These are phyloP conservation scores for Alternaria sp. DNA, from an alignment of 2,329 filamentous ascomycete genomes.

Conservation along the genomic window DNA sequence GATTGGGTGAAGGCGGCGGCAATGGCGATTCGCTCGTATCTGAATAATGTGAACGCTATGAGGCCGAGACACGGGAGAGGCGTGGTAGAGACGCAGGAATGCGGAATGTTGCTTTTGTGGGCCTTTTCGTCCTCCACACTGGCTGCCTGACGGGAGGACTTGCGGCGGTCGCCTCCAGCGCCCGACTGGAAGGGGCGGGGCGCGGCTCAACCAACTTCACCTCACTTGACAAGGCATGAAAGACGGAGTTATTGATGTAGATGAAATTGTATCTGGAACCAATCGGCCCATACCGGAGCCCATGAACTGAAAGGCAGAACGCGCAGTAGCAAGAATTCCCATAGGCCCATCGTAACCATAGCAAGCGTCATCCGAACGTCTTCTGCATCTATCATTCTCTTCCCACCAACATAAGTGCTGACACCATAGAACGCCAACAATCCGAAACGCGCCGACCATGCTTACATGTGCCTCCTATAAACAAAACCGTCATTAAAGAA, in stretches of 20 bases:
- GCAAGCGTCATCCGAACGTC: constrained; percentile 2
- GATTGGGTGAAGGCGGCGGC: not conserved
- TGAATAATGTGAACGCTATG: accelerated
- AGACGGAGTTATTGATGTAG: not conserved
- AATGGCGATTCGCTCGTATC: not conserved
- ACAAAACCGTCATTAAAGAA: constrained; percentile 11
- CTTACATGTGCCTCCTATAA: constrained; percentile 4
- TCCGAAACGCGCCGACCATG: constrained; percentile 15
- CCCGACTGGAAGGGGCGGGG: not conserved
- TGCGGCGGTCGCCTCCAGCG: not conserved
- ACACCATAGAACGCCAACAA: constrained; percentile 11
- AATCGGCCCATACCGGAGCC: not conserved
- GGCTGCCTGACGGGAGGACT: not conserved
- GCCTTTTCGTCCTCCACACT: not conserved
- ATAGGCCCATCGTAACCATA: not conserved
- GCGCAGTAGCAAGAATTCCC: not conserved
- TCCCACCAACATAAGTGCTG: constrained; percentile 3
- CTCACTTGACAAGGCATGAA: not conserved
- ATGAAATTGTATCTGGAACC: constrained; percentile 8
- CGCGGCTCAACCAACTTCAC: not conserved
- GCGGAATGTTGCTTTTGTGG: not conserved
- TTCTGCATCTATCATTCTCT: constrained; percentile 4
- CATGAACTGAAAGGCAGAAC: not conserved
- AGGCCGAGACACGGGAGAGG: not conserved
- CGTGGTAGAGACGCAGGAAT: not conserved